Evolutionary conservation across 2,329 filamentous ascomycete species (phyloP), one percentile per base, ranked within the genome.

Genomic region (Cordyceps cicadae): DNA sequence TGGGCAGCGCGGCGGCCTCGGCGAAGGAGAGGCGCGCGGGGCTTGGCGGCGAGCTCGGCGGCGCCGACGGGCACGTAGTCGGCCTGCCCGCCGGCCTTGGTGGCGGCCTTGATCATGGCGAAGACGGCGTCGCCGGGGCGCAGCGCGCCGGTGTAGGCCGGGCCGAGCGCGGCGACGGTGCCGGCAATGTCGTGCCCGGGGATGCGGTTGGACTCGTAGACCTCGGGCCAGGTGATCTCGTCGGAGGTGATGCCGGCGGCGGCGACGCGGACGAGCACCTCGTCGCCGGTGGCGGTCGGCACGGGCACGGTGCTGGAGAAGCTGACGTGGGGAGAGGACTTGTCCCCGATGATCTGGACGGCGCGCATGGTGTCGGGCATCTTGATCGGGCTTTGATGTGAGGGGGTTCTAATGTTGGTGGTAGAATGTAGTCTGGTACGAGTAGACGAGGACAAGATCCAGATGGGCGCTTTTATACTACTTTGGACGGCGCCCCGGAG

Each of bases 151-250:
- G 43, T 29, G 63, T 70, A 69, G 1, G 49, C 45, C 0, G 69
- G 64, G 0, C 69, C 69, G 1, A 74, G 54, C 0, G 63, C 64
- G 2, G 58, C 62, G n/a, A 75, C 61, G 5, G 64, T 62, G 21
- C 73, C 73, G 3, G 73, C 74, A 19, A 75, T 61, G 29, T 75
- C 73, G 49, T 73, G 72, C 0, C 73, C 73, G 0, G 73, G 73
- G 14, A 75, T 69, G 3, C 68, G 66, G 2, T 60, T 49, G 1
- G 68, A 59, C 2, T 64, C 48, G 62, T 73, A 74, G 0, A 73
- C 52, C 4, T 73, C 73, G 1, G 63, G 65, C 73, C 73, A 75
- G 1, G 64, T 60, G 2, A 72, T 52, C 37, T 75, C 73, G 54
- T 73, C 71, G 24, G 67, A 70, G 0, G 72, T 75, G 51, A 75